Evolutionary conservation across 495 filamentous ascomycete genomes (phyloP).

Genomic region (Parachaetomium inaequale): DNA sequence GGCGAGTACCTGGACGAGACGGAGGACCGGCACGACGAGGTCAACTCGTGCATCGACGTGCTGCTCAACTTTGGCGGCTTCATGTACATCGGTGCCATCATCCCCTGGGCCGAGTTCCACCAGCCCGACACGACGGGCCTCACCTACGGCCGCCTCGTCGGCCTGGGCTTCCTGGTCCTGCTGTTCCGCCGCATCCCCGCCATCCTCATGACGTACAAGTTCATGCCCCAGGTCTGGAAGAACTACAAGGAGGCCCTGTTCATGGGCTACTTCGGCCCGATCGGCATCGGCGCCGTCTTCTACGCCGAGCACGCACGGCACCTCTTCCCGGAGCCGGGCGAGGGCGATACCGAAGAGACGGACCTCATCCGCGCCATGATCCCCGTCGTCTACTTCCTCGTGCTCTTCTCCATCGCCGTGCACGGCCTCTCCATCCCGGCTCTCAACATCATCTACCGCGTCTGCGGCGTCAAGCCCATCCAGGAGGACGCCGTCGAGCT

Average conservation of each 20-base stretch:
- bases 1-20: constrained; percentile 85
- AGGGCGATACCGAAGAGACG: constrained; percentile 54
- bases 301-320: constrained; percentile 65
- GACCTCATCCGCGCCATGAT: constrained; percentile 47
- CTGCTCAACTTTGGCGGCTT: constrained; percentile 72
- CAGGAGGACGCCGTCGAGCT: constrained; percentile 52
- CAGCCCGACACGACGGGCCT: constrained; percentile 39
- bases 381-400: constrained; percentile 57
- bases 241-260: constrained; percentile 64
- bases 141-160: constrained; percentile 63
- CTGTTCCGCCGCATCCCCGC: constrained; percentile 53
- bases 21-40: constrained; percentile 64
- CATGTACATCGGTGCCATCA: constrained; percentile 80
- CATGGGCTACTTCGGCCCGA: constrained; percentile 87
- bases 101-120: constrained; percentile 61
- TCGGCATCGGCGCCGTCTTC: constrained; percentile 82
- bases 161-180: constrained; percentile 70
- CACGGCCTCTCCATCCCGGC: constrained; percentile 57
- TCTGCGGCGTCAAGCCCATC: constrained; percentile 44
- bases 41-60: constrained; percentile 81
- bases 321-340: constrained; percentile 49
- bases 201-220: constrained; percentile 49
- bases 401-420: constrained; percentile 55
- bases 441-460: constrained; percentile 47
- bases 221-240: constrained; percentile 65